Conservation (phyloP, 1,139 yeast genomes). For the Insectozyma bohioensis region DNA sequence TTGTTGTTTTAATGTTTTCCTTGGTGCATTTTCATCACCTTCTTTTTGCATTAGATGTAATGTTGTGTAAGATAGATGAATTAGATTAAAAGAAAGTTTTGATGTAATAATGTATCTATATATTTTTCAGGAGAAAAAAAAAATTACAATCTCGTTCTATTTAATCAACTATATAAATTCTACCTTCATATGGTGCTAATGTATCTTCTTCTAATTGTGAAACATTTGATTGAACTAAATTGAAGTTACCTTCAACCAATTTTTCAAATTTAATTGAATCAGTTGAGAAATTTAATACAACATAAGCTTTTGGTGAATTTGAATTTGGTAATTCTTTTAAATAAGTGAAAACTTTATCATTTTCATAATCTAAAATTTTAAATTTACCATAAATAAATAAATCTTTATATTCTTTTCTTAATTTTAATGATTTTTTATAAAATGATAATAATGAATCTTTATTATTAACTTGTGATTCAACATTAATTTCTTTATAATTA, state of each 20-base stretch:
- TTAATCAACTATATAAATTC: constrained; percentile 30
- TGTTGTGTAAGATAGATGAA: too few species aligned
- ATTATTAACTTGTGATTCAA: constrained; percentile 44
- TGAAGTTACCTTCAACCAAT: constrained; percentile 28
- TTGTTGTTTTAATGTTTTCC: constrained; percentile 39
- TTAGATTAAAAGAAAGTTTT: too few species aligned
- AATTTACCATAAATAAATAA: constrained; percentile 49
- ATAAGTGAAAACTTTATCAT: constrained; percentile 38
- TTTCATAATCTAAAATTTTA: constrained; percentile 39
- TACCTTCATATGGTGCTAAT: constrained; percentile 40
- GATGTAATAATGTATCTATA: too few species aligned
- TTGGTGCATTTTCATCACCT: constrained; percentile 16
- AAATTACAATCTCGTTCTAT: too few species aligned
- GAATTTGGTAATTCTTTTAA: constrained; percentile 24
- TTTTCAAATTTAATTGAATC: constrained; percentile 30
- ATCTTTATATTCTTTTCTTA: constrained; percentile 48
- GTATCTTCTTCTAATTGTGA: constrained; percentile 17
- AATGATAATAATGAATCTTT: constrained; percentile 47
- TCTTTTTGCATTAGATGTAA: constrained; percentile 8
- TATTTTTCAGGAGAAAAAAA: too few species aligned
- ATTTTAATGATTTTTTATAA: constrained; percentile 42
- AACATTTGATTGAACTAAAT: constrained; percentile 31
- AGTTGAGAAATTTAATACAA: constrained; percentile 46
- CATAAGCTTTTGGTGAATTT: constrained; percentile 29
- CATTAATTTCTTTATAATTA: constrained; percentile 50